These are phyloP conservation scores for Cryptosporidium parvum DNA, from an alignment of 169 alveolate genomes.

Conservation along the genomic window DNA sequence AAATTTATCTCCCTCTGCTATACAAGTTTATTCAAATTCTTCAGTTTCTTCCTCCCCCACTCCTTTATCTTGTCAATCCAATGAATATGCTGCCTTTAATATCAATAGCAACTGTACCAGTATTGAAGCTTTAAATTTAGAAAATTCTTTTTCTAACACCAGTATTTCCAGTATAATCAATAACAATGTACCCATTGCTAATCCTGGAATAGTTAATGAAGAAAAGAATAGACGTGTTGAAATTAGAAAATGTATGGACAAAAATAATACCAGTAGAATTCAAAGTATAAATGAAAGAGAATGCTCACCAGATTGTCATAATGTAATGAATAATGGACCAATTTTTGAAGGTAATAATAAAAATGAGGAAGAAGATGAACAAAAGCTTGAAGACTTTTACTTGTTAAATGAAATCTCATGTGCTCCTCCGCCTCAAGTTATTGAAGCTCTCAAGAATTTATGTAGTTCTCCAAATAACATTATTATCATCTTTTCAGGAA, in stretches of 20 bases:
- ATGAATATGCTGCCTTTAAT: neutral
- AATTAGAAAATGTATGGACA: neutral
- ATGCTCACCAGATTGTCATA: neutral
- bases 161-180: neutral
- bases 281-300: neutral
- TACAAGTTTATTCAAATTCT: neutral
- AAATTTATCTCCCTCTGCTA: neutral
- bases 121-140: neutral
- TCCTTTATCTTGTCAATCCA: neutral
- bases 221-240: neutral
- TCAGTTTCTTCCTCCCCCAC: neutral
- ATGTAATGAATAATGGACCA: neutral
- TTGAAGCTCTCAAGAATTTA: conserved; percentile 33
- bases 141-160: neutral
- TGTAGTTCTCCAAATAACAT: conserved; percentile 77
- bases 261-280: neutral
- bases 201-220: neutral
- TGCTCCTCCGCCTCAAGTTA: conserved; percentile 22
- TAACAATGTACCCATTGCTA: neutral
- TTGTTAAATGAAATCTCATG: conserved; percentile 34
- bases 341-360: neutral
- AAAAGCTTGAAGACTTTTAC: neutral
- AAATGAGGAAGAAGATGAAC: neutral
- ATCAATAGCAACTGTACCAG: neutral
- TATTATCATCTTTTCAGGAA: conserved; percentile 81